Percentiles rank a stretch among this genome's conserved stretches.
Evolutionary conservation across 2,329 filamentous ascomycete species (phyloP).

Genomic region (Penicillium janthinellum): DNA sequence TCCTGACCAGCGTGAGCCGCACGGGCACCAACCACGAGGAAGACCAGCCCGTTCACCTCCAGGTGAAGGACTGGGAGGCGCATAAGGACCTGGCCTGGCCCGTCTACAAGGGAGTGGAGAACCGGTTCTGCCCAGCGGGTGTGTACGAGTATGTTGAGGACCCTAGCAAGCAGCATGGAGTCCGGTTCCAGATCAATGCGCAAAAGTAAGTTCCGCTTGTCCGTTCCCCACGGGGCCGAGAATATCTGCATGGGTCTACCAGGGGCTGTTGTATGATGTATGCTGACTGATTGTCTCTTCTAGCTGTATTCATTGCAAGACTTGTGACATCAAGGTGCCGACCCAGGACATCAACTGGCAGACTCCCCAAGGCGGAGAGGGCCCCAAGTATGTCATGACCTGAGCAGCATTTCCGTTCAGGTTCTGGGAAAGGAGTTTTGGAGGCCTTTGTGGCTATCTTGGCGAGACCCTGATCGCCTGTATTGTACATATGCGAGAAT

Average conservation of each 20-base stretch:
- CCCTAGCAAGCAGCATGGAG: slow-evolving; percentile 77
- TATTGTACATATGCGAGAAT: slow-evolving; percentile 20
- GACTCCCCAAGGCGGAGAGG: slow-evolving; percentile 87
- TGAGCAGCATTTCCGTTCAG: slow-evolving; percentile 24
- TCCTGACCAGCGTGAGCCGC: slow-evolving; percentile 89
- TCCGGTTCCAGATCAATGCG: slow-evolving; percentile 95
- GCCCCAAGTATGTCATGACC: slow-evolving; percentile 67
- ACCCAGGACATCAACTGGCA: slow-evolving; percentile 97
- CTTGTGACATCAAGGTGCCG: slow-evolving; percentile 97
- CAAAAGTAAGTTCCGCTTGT: slow-evolving; percentile 76
- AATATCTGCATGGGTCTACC: not conserved
- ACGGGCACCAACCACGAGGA: slow-evolving; percentile 99
- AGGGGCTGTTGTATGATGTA: not conserved
- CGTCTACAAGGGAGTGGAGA: slow-evolving; percentile 87
- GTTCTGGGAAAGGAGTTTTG: slow-evolving; percentile 1
- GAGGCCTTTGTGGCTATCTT: not conserved
- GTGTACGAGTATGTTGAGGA: slow-evolving; percentile 99
- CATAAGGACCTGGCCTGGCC: slow-evolving; percentile 84
- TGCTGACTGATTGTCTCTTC: not conserved
- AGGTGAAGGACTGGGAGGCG: slow-evolving; percentile 92
- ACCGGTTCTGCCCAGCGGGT: slow-evolving; percentile 93
- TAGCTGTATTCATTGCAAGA: slow-evolving; percentile 99
- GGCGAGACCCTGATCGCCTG: slow-evolving; percentile 3
- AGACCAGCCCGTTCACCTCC: slow-evolving; percentile 93
- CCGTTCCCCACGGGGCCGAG: not conserved